Evolutionary conservation across 352 stramenopile species (phyloP).

Genomic region (Globisporangium splendens): DNA sequence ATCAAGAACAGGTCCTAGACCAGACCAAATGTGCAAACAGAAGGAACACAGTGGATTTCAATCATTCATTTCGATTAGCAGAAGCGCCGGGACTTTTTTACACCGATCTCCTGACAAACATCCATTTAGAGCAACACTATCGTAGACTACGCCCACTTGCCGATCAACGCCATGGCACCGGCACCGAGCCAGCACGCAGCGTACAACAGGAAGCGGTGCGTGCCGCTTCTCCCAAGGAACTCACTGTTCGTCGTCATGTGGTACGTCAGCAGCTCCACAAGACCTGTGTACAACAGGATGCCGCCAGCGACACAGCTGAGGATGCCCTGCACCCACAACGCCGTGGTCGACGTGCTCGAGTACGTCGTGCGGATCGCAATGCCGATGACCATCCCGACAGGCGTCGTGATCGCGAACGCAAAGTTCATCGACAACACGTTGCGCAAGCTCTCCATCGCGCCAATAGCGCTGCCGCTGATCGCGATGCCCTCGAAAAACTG

Average conservation of each 20-base stretch:
- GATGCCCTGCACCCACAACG: constrained; percentile 57
- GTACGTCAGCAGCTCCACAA: constrained; percentile 44
- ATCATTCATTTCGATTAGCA: no score
- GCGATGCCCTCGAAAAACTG: constrained; percentile 77
- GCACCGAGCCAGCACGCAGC: constrained; percentile 49
- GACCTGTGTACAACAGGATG: constrained; percentile 63
- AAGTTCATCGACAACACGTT: constrained; percentile 48
- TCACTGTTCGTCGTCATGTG: constrained; percentile 65
- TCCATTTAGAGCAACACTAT: no score
- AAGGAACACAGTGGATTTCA: no score
- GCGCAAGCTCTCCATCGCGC: constrained; percentile 29
- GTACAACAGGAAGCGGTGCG: constrained; percentile 41
- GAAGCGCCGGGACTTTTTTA: no score
- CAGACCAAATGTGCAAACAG: no score
- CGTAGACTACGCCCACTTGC: constrained; percentile 50
- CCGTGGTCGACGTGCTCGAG: constrained; percentile 36
- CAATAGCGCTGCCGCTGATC: constrained; percentile 40
- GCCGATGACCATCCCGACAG: constrained; percentile 47
- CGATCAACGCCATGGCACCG: constrained; percentile 58
- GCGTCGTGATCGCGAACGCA: constrained; percentile 53
- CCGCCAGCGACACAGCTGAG: constrained; percentile 63
- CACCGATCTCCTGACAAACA: no score
- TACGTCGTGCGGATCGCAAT: constrained; percentile 56
- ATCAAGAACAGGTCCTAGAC: no score
- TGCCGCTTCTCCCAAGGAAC: constrained; percentile 34